Evolutionary conservation across 164 flowering plant genomes (phyloP), one percentile per base, ranked within the genome.

Genomic region (Vitis rupestris): DNA sequence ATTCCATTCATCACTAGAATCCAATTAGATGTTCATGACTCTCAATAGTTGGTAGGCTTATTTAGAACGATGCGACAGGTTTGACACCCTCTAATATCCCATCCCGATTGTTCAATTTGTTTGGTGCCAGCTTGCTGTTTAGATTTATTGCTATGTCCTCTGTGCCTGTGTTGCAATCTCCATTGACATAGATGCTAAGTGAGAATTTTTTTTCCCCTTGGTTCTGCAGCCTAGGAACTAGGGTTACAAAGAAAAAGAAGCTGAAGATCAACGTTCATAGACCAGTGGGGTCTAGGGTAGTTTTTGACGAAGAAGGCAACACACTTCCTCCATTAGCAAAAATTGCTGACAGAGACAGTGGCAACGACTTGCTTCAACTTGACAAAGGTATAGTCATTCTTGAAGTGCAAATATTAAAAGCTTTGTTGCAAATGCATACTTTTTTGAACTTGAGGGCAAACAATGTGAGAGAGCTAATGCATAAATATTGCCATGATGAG

Each of bases 271-370:
- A 90, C 72, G 31, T 85, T 14, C 84, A 91, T 66, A 85, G 89
- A 70, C 99, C 99, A 49, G 73, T 72, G 13, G 98, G 99, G 48
- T 85, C 89, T 8, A 83, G 90, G 72, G 80, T 85, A 31, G 91
- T 90, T 52, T 93, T 88, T 80, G 97, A 93, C 69, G 98, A 95
- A 12, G 91, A 91, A 61, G 97, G 97, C 70, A 85, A 88, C 63
- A 65, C 86, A 31, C 80, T 81, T n/a, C 84, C 88, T 8, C 98
- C 98, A 6, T 84, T 95, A 59, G 97, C 95, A 8, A 83, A 74
- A 31, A 54, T 88, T 53, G 90, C 98, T 30, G 86, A 80, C 73
- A 66, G 63, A 12, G 69, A 74, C 11, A 75, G 73, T 59, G 79
- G 44, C 11, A 65, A 79, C 66, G 79, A 72, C 16, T 51, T 72